Conservation (phyloP, 1,284 basidiomycete genomes). For the Malassezia psittaci region DNA sequence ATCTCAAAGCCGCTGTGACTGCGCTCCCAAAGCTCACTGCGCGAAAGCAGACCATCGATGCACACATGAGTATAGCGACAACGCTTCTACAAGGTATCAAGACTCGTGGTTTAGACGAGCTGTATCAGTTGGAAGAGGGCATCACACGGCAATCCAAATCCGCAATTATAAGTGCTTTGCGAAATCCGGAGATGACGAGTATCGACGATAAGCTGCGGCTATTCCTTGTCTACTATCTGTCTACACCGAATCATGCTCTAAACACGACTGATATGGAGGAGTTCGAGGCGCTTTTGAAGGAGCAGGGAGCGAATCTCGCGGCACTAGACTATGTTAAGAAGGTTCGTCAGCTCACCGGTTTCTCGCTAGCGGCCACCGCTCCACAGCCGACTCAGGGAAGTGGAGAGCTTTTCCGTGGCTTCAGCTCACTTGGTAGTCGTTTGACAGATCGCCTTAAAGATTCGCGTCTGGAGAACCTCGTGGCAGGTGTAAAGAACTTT, state of each 20-base stretch:
- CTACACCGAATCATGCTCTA: conserved; percentile 66
- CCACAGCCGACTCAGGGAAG: conserved; percentile 53
- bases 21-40: conserved; percentile 95
- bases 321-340: conserved; percentile 88
- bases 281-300: conserved; percentile 54
- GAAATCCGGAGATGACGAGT: conserved; percentile 47
- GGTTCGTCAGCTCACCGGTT: conserved; percentile 86
- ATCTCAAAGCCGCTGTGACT: conserved; percentile 94
- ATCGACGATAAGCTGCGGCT: conserved; percentile 75
- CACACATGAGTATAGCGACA: conserved; percentile 99
- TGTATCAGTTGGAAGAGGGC: conserved; percentile 90
- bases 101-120: conserved; percentile 81
- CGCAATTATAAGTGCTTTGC: conserved; percentile 66
- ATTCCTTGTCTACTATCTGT: conserved; percentile 85
- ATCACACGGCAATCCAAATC: conserved; percentile 56
- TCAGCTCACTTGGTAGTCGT: conserved; percentile 78
- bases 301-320: conserved; percentile 60
- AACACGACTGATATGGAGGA: conserved; percentile 77
- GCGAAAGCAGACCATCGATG: conserved; percentile 87
- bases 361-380: conserved; percentile 73
- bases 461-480: conserved; percentile 80
- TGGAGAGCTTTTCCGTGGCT: conserved; percentile 76
- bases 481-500: conserved; percentile 97
- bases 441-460: conserved; percentile 80
- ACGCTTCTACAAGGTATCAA: conserved; percentile 92